Evolutionary conservation across 2,329 filamentous ascomycete genomes (phyloP), one percentile per base, ranked within the genome.

Genomic region (Aspergillus fumigatiaffinis): DNA sequence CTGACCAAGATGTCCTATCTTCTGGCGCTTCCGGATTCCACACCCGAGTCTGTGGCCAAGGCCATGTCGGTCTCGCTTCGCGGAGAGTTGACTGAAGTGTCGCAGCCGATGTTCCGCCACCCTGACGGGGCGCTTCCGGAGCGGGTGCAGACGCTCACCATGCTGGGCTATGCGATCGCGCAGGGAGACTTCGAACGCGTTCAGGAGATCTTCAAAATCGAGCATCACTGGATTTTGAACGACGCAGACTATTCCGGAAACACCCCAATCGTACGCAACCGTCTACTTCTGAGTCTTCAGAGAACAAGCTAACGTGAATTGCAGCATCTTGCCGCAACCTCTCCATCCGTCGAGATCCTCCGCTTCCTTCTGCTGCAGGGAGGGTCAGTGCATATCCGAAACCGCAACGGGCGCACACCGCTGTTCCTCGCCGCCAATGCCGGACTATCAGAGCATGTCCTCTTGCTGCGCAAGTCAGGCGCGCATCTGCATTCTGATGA

Each of bases 1-100:
- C 83, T 96, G 64, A 94, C 92, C 21, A 97, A 97, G 74, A 82
- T 97, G 28, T 90, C 91, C 1, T 96, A 95, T 72, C 83, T 96
- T 3, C 82, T 96, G 20, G 89, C 90, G 4, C 73, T 85, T 4
- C 86, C 88, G 1, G 81, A 80, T 32, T 79, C 89, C n/a, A 81
- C 83, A 0, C 80, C 84, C 7, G 78, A 82, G 53, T 87, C 90
- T 23, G 86, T 96, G 28, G 82, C 86, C 3, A 80, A 79, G 60
- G 81, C 82, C 60, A 95, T 96, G 85, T 86, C 89, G 6, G 76
- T 82, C 25, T 90, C 89, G 10, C 80, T 96, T 23, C 85, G 91
- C 51, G 92, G 92, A 49, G 92, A 97, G 77, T 84, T 96, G 75
- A 96, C 91, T 10, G 90, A 92, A 73, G 83, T 85, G 54, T 82